Conservation (phyloP, 208 protist genomes). For the Crithidia fasciculata region DNA sequence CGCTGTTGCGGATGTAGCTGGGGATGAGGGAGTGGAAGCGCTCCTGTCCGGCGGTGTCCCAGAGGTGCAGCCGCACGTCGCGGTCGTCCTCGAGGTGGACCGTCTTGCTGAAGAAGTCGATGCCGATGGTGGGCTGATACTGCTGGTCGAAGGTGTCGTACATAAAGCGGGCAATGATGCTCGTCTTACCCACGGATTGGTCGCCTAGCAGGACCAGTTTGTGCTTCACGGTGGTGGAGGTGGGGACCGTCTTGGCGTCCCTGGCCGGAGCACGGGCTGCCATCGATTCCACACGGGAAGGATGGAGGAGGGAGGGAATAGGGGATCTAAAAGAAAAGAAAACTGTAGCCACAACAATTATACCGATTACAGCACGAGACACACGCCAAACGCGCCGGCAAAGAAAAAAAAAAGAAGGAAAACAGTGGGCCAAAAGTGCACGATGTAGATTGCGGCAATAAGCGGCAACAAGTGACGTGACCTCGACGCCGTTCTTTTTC, state of each 20-base stretch:
- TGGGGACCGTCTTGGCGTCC: neutral
- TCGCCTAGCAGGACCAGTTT: constrained; percentile 98
- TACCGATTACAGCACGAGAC: too few species aligned
- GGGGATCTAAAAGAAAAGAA: neutral
- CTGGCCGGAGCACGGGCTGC: neutral
- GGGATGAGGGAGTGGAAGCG: constrained; percentile 95
- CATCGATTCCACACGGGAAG: neutral
- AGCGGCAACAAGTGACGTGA: too few species aligned
- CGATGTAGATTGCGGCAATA: too few species aligned
- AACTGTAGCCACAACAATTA: neutral
- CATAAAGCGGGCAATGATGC: constrained; percentile 98
- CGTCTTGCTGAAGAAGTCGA: constrained; percentile 99
- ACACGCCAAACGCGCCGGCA: too few species aligned
- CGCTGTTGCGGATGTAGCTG: constrained; percentile 96
- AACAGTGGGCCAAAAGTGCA: neutral
- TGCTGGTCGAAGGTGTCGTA: constrained; percentile 97
- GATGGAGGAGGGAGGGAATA: too few species aligned
- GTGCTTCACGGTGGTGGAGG: constrained; percentile 84
- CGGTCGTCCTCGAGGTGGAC: constrained; percentile 95
- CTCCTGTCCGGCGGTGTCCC: constrained; percentile 92
- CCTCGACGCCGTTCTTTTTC: too few species aligned
- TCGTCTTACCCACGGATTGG: constrained; percentile 97
- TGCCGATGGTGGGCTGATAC: constrained; percentile 98
- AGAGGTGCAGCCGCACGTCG: constrained; percentile 91
- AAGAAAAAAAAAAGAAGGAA: neutral